Percentiles rank a stretch among this genome's conserved stretches.
phyloP scores from a whole-genome alignment of 495 filamentous ascomycete genomes.

The Pyrenula aspistea region DNA sequence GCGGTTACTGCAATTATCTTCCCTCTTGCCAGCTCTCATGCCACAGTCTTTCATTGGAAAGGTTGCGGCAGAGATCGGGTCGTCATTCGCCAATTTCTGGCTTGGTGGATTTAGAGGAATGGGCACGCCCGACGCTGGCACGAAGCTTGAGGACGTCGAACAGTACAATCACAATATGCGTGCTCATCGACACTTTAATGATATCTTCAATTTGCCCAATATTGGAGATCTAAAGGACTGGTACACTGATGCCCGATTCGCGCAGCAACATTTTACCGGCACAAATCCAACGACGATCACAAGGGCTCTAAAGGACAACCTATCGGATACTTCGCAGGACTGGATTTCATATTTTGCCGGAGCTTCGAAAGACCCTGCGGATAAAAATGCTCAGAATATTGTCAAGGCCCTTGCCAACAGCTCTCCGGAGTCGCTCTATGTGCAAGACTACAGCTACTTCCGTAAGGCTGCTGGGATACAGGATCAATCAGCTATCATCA shows the following conservation, averaged over 20 bases:
- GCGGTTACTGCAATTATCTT: slow-evolving; percentile 18
- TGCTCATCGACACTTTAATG: slow-evolving; percentile 12
- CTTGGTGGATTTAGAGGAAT: slow-evolving; percentile 4
- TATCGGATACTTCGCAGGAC: slow-evolving; percentile 7
- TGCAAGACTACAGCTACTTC: slow-evolving; percentile 36
- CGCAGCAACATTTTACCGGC: slow-evolving; percentile 37
- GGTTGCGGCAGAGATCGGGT: not conserved
- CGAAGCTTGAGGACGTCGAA: slow-evolving; percentile 25
- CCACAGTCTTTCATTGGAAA: slow-evolving; percentile 5
- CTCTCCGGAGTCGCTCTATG: slow-evolving; percentile 18
- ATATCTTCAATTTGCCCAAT: slow-evolving; percentile 25
- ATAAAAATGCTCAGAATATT: slow-evolving; percentile 8
- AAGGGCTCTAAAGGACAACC: no score
- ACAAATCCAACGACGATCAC: slow-evolving; percentile 34
- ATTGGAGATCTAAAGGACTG: slow-evolving; percentile 32
- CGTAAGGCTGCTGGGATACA: slow-evolving; percentile 18
- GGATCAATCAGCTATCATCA: slow-evolving; percentile 2
- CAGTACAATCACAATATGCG: slow-evolving; percentile 23
- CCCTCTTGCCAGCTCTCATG: slow-evolving; percentile 20
- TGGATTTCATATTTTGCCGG: slow-evolving; percentile 21
- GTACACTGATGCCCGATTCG: slow-evolving; percentile 35
- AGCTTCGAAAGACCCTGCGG: slow-evolving; percentile 15
- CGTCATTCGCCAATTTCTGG: slow-evolving; percentile 10
- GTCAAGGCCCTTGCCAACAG: slow-evolving; percentile 7
- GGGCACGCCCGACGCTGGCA: slow-evolving; percentile 16